phyloP scores from a whole-genome alignment of 2,329 filamentous ascomycete genomes.

The Sordariomycetes sp. region DNA sequence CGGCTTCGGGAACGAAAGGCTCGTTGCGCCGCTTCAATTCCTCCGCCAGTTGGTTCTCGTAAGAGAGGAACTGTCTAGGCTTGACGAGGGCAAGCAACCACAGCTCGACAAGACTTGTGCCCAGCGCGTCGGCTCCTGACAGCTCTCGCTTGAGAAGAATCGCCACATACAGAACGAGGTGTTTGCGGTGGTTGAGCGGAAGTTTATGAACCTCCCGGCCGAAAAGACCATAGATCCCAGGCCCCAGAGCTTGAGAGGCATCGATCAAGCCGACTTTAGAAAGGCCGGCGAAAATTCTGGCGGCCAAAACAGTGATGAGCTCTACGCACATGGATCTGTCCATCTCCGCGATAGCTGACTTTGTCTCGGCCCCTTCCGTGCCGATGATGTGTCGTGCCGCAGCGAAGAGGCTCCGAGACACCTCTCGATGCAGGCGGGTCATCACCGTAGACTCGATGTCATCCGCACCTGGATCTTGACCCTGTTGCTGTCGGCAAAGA shows the following conservation, averaged over 20 bases:
- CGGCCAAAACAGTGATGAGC: conserved; percentile 31
- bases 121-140: conserved; percentile 33
- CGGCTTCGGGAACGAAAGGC: conserved; percentile 29
- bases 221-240: conserved; percentile 38
- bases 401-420: conserved; percentile 35
- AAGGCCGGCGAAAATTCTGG: conserved; percentile 32
- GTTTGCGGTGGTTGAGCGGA: conserved; percentile 28
- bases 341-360: conserved; percentile 4
- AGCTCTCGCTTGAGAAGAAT: conserved; percentile 34
- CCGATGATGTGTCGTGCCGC: conserved; percentile 29
- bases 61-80: conserved; percentile 31
- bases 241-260: conserved; percentile 32
- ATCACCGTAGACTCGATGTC: background rate
- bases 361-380: conserved; percentile 4
- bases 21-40: conserved; percentile 29
- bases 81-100: conserved; percentile 43
- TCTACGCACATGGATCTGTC: conserved; percentile 26
- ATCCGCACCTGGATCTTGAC: background rate
- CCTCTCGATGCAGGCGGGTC: conserved; percentile 32
- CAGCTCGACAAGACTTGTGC: conserved; percentile 34
- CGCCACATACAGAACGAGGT: conserved; percentile 39
- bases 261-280: conserved; percentile 31
- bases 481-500: background rate
- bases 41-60: conserved; percentile 38
- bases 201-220: conserved; percentile 27